Evolutionary conservation across 768 basidiomycete species (phyloP).

Genomic region (Rhodotorula sphaerocarpa): DNA sequence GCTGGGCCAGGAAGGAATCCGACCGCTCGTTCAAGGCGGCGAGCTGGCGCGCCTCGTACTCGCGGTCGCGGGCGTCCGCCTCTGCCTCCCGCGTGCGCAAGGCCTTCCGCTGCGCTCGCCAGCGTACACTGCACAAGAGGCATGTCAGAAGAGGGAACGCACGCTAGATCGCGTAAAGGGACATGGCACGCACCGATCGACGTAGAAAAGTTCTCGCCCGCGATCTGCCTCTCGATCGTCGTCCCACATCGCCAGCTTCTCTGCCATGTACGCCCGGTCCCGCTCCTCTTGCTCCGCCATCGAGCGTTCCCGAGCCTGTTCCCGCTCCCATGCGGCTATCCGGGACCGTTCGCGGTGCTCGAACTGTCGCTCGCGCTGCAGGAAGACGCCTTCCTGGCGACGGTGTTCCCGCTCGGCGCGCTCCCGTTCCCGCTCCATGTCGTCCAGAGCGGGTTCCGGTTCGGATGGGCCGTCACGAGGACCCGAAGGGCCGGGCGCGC

Average conservation of each 20-base stretch:
- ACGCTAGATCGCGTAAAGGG: not conserved
- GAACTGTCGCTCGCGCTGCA: conserved; percentile 82
- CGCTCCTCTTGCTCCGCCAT: conserved; percentile 70
- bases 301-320: conserved; percentile 49
- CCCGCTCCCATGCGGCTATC: conserved; percentile 49
- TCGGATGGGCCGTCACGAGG: not conserved
- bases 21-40: conserved; percentile 82
- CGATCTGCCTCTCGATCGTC: conserved; percentile 90
- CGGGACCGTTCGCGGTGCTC: conserved; percentile 80
- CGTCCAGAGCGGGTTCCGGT: conserved; percentile 39
- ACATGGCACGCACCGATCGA: conserved; percentile 71
- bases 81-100: conserved; percentile 68
- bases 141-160: not conserved
- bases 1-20: conserved; percentile 65
- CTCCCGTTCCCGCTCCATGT: conserved; percentile 80
- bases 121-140: conserved; percentile 55
- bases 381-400: conserved; percentile 75
- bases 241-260: conserved; percentile 65
- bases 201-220: conserved; percentile 84
- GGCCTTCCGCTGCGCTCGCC: conserved; percentile 69
- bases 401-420: conserved; percentile 69
- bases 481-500: not conserved
- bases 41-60: conserved; percentile 73
- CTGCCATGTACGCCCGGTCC: conserved; percentile 52
- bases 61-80: conserved; percentile 72